Conservation (phyloP, 139 green algal species). For the Ostreobium quekettii region DNA sequence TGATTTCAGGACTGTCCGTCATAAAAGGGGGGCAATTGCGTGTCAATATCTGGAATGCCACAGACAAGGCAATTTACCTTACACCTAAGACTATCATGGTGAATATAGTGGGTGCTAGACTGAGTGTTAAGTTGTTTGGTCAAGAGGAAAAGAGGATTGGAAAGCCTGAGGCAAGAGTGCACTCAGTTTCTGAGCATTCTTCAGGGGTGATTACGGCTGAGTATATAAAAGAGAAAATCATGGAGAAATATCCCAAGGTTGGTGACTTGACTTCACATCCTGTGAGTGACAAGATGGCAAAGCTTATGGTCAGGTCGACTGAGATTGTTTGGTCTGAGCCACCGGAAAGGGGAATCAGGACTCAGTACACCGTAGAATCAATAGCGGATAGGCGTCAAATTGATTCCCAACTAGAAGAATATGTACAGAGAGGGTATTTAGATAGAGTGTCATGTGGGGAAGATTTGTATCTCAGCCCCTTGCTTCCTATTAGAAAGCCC, state of each 20-base stretch:
- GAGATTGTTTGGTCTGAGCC: conserved; percentile 1
- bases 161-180: too few species aligned
- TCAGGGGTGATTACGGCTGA: too few species aligned
- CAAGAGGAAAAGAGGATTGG: too few species aligned
- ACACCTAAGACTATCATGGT: too few species aligned
- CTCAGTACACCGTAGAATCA: neutral
- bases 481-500: conserved; percentile 5
- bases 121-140: too few species aligned
- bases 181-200: too few species aligned
- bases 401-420: conserved; percentile 10
- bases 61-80: too few species aligned
- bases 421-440: conserved; percentile 11
- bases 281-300: neutral
- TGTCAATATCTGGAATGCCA: too few species aligned
- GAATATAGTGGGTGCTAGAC: too few species aligned
- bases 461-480: neutral
- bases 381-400: neutral
- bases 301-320: neutral
- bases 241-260: neutral
- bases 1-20: too few species aligned
- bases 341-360: neutral
- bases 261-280: neutral
- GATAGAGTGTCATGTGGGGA: neutral
- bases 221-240: too few species aligned
- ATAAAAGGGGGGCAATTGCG: too few species aligned